Percentiles rank a stretch among this genome's conserved stretches.
phyloP scores from a whole-genome alignment of 441 rosid species.

The Gossypium gossypioides region DNA sequence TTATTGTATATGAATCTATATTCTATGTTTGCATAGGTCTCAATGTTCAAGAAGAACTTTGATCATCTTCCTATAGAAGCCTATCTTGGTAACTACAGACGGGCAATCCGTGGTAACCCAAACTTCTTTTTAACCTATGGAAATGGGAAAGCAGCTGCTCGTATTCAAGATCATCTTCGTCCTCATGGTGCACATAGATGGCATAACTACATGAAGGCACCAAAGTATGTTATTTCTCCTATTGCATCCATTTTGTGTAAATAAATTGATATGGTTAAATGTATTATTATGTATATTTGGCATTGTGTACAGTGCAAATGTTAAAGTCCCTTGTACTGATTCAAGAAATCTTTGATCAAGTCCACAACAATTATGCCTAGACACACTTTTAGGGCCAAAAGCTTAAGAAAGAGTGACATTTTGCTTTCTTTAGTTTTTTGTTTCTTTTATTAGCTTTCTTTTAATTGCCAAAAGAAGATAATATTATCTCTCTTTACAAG shows the following conservation, averaged over 20 bases:
- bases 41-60: slow-evolving; percentile 82
- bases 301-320: background rate
- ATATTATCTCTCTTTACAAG: no score
- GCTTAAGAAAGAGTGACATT: no score
- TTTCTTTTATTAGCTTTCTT: no score
- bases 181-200: slow-evolving; percentile 96
- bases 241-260: background rate
- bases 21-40: slow-evolving; percentile 41
- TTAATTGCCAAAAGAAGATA: no score
- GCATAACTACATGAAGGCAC: slow-evolving; percentile 74
- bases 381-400: no score
- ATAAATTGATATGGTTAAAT: background rate
- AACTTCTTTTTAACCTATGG: slow-evolving; percentile 84
- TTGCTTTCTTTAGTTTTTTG: no score
- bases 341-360: no score
- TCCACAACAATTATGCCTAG: no score
- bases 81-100: slow-evolving; percentile 73
- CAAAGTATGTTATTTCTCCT: slow-evolving; percentile 36
- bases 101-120: slow-evolving; percentile 71
- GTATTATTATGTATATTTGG: background rate
- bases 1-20: background rate
- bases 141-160: slow-evolving; percentile 90
- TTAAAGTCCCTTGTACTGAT: no score
- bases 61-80: slow-evolving; percentile 75
- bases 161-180: slow-evolving; percentile 73